phyloP scores from a whole-genome alignment of 331 rosid genomes.

The Pyrus hybrid region DNA sequence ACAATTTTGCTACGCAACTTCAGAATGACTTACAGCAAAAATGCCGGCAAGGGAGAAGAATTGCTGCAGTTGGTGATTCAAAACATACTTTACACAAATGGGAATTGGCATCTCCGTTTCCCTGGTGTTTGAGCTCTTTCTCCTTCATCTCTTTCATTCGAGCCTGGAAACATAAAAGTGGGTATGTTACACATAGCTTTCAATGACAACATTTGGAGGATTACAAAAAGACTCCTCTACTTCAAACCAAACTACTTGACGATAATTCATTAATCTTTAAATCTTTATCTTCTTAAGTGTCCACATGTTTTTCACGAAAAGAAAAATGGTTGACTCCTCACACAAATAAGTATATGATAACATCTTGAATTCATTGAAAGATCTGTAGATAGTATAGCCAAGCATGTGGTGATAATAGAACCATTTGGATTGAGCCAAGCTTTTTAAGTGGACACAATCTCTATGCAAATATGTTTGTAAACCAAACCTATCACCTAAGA shows the following conservation, averaged over 20 bases:
- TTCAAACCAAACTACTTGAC: background rate
- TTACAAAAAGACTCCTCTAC: background rate
- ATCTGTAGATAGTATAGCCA: background rate
- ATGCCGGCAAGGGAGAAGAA: slow-evolving; percentile 97
- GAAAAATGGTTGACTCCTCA: background rate
- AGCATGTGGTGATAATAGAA: background rate
- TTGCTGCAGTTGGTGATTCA: slow-evolving; percentile 92
- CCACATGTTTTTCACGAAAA: background rate
- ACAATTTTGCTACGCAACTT: background rate
- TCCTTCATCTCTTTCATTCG: slow-evolving; percentile 99
- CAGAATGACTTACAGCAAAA: slow-evolving; percentile 75
- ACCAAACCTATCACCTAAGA: background rate
- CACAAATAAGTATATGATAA: background rate
- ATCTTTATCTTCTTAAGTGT: background rate
- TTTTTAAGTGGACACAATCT: background rate
- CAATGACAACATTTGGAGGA: background rate
- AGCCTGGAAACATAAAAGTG: slow-evolving; percentile 51
- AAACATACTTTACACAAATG: slow-evolving; percentile 98
- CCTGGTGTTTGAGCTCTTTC: slow-evolving; percentile 69
- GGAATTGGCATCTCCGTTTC: slow-evolving; percentile 82
- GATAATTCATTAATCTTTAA: background rate
- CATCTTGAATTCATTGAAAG: background rate
- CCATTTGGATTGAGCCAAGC: background rate
- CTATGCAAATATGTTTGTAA: background rate
- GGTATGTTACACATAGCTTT: background rate